Percentiles rank a stretch among this genome's conserved stretches.
These are phyloP conservation scores for Sugiyamaella smithiae DNA, from an alignment of 805 yeast species.

Conservation along the genomic window DNA sequence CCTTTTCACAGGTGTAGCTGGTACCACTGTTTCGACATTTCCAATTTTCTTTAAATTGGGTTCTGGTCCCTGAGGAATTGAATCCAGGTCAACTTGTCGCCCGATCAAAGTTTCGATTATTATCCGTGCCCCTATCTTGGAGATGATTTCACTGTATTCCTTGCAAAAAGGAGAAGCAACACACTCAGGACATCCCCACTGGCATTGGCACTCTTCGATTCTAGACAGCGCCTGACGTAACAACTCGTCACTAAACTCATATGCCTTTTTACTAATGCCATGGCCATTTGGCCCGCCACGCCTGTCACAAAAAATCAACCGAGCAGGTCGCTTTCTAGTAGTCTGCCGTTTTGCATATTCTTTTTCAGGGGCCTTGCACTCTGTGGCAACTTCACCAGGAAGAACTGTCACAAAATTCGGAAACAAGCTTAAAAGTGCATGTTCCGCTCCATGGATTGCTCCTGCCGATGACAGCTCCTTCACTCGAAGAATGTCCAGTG, in stretches of 20 bases:
- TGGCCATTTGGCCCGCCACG: slow-evolving; percentile 73
- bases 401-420: slow-evolving; percentile 74
- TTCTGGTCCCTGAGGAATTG: slow-evolving; percentile 38
- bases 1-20: slow-evolving; percentile 10
- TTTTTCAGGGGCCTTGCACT: slow-evolving; percentile 96
- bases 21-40: slow-evolving; percentile 15
- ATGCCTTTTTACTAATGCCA: slow-evolving; percentile 77
- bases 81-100: slow-evolving; percentile 44
- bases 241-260: slow-evolving; percentile 69
- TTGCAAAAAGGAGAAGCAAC: slow-evolving; percentile 80
- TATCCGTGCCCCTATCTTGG: slow-evolving; percentile 80
- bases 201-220: slow-evolving; percentile 60
- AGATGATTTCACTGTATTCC: slow-evolving; percentile 76
- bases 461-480: slow-evolving; percentile 74
- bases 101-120: slow-evolving; percentile 64
- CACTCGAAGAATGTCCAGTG: slow-evolving; percentile 53
- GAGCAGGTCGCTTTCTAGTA: slow-evolving; percentile 74
- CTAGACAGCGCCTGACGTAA: slow-evolving; percentile 53
- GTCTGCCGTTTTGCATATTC: slow-evolving; percentile 82
- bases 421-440: slow-evolving; percentile 74
- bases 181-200: slow-evolving; percentile 75
- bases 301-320: slow-evolving; percentile 79
- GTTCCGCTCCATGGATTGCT: slow-evolving; percentile 96
- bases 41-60: slow-evolving; percentile 25
- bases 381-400: slow-evolving; percentile 70